phyloP scores from a whole-genome alignment of 169 alveolate genomes.

The Babesia caballi region DNA sequence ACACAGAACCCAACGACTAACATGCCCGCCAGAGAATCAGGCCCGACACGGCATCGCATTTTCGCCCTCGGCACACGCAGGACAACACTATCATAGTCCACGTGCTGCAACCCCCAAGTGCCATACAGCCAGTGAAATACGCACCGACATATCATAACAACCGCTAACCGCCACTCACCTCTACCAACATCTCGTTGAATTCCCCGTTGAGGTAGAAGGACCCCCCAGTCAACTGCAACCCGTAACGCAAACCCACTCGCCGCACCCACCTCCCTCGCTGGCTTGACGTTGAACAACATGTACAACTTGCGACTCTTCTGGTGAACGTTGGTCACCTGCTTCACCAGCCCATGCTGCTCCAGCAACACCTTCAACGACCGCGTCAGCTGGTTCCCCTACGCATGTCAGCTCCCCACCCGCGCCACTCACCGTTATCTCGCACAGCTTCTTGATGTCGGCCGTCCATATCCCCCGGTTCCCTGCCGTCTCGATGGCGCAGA shows the following conservation, averaged over 20 bases:
- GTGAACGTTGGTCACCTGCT: conserved; percentile 86
- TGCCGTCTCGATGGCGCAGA: conserved; percentile 86
- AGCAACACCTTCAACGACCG: conserved; percentile 81
- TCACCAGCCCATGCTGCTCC: conserved; percentile 80
- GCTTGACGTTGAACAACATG: conserved; percentile 84
- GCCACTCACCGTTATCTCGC: conserved; percentile 75
- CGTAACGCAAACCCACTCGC: not conserved
- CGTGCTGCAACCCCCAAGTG: too few relatives aligned
- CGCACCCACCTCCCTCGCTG: conserved; percentile 81
- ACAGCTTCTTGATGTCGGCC: conserved; percentile 85
- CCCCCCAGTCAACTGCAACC: conserved; percentile 83
- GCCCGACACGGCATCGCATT: too few relatives aligned
- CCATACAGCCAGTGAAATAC: too few relatives aligned
- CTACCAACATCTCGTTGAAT: conserved; percentile 86
- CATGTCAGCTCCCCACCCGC: not conserved
- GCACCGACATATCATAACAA: too few relatives aligned
- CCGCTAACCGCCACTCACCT: conserved; percentile 71
- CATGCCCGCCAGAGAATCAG: too few relatives aligned
- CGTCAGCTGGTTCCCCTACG: conserved; percentile 84
- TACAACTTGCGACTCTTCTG: conserved; percentile 87
- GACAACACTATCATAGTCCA: too few relatives aligned
- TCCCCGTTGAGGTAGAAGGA: conserved; percentile 89
- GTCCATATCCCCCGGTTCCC: conserved; percentile 90
- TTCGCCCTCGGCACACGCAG: too few relatives aligned
- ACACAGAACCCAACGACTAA: too few relatives aligned